Conservation (phyloP, 192 early-diverging fungal species). For the Entophlyctis luteolus region DNA sequence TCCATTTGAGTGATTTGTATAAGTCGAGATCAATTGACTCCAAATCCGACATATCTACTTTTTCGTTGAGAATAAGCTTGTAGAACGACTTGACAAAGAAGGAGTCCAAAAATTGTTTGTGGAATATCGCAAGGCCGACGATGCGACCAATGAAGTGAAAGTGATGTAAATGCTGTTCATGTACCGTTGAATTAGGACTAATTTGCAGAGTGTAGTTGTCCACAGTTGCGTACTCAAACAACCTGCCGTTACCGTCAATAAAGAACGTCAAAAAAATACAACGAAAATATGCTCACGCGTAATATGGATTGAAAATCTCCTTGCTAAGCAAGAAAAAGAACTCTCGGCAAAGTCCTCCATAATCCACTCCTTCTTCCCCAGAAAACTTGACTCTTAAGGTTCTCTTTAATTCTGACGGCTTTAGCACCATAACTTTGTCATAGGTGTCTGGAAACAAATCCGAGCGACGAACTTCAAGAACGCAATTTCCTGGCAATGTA, state of each 20-base stretch:
- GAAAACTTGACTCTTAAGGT: slow-evolving; percentile 97
- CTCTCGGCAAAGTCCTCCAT: slow-evolving; percentile 94
- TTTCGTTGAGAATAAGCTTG: slow-evolving; percentile 91
- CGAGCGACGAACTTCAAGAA: slow-evolving; percentile 83
- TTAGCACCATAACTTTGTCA: slow-evolving; percentile 90
- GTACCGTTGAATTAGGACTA: slow-evolving; percentile 89
- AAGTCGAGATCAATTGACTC: slow-evolving; percentile 92
- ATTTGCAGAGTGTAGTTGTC: slow-evolving; percentile 98
- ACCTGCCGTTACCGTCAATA: slow-evolving; percentile 42
- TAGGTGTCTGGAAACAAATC: slow-evolving; percentile 94
- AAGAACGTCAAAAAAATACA: not conserved
- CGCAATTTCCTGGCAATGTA: slow-evolving; percentile 78
- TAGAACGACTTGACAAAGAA: slow-evolving; percentile 96
- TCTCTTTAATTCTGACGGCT: slow-evolving; percentile 87
- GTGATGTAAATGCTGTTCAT: slow-evolving; percentile 96
- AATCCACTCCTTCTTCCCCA: slow-evolving; percentile 97
- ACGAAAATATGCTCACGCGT: slow-evolving; percentile 19
- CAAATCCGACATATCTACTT: slow-evolving; percentile 83
- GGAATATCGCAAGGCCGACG: slow-evolving; percentile 94
- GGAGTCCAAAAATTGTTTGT: slow-evolving; percentile 92
- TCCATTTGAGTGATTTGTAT: slow-evolving; percentile 87
- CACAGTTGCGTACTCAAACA: slow-evolving; percentile 97
- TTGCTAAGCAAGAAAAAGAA: slow-evolving; percentile 97
- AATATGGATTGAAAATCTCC: slow-evolving; percentile 98
- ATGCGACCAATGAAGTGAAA: slow-evolving; percentile 98